These are phyloP conservation scores for Zygoascus ofunaensis DNA, from an alignment of 805 yeast genomes.

Conservation along the genomic window DNA sequence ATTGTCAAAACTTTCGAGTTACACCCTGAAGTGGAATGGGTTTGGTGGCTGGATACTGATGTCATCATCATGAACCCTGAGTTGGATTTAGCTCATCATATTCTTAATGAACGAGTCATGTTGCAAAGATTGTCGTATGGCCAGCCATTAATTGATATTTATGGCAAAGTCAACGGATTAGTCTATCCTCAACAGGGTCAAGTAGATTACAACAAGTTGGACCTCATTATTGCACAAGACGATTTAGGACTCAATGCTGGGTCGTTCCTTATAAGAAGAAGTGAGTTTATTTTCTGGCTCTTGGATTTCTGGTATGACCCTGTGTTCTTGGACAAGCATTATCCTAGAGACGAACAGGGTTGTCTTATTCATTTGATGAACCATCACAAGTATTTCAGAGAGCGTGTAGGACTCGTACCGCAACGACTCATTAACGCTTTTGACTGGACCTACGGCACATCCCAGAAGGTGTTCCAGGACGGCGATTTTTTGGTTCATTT, in stretches of 20 bases:
- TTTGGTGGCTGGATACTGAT: constrained; percentile 33
- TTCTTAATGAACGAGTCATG: constrained; percentile 23
- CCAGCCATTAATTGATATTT: constrained; percentile 16
- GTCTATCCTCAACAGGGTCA: constrained; percentile 9
- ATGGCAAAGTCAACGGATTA: constrained; percentile 8
- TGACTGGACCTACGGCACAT: constrained; percentile 10
- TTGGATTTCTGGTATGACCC: constrained; percentile 28
- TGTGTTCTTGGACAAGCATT: constrained; percentile 6
- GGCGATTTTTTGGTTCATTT: constrained; percentile 27
- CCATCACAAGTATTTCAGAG: constrained; percentile 15
- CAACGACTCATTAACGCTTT: constrained; percentile 26
- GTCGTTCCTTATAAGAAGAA: constrained; percentile 23
- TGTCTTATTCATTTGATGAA: constrained; percentile 16
- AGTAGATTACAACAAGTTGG: constrained; percentile 17
- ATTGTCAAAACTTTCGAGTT: constrained; percentile 24
- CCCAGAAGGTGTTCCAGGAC: constrained; percentile 6
- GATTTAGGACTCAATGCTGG: constrained; percentile 26
- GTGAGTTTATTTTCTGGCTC: constrained; percentile 18
- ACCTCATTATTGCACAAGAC: constrained; percentile 24
- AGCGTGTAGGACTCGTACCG: constrained; percentile 25
- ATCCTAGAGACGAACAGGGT: constrained; percentile 21
- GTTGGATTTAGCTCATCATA: constrained; percentile 21
- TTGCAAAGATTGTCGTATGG: constrained; percentile 18
- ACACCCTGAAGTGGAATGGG: constrained; percentile 31
- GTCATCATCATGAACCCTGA: constrained; percentile 28